Percentiles rank a stretch among this genome's conserved stretches.
Conservation (phyloP, 768 basidiomycete species). For the Crucibulum laeve region DNA sequence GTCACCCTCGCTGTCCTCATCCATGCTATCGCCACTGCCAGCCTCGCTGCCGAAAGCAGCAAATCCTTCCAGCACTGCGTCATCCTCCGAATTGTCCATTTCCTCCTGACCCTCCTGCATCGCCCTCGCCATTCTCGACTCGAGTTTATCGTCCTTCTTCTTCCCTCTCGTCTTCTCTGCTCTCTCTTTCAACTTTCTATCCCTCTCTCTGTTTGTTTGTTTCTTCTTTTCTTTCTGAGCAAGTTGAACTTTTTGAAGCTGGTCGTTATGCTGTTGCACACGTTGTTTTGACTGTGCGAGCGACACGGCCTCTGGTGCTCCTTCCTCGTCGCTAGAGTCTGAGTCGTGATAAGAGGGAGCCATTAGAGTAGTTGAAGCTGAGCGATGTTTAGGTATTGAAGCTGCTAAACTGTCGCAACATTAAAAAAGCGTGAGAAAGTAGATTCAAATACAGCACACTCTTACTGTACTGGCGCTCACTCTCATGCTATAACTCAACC, state of each 20-base stretch:
- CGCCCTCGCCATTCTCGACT: slow-evolving; percentile 33
- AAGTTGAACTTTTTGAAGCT: slow-evolving; percentile 28
- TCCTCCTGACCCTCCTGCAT: slow-evolving; percentile 36
- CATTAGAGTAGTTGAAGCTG: neutral
- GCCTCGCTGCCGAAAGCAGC: too few relatives aligned
- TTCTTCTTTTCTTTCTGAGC: slow-evolving; percentile 37
- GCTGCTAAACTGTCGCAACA: too few relatives aligned
- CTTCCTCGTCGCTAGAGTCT: slow-evolving; percentile 32
- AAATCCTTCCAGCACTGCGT: slow-evolving; percentile 9
- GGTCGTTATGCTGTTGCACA: slow-evolving; percentile 30
- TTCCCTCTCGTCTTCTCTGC: slow-evolving; percentile 22
- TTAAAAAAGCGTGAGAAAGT: too few relatives aligned
- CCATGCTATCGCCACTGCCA: too few relatives aligned
- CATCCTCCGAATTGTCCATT: slow-evolving; percentile 11
- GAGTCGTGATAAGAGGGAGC: slow-evolving; percentile 10
- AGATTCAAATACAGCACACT: too few relatives aligned
- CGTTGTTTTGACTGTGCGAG: slow-evolving; percentile 41
- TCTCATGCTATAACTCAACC: too few relatives aligned
- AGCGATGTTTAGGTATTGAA: too few relatives aligned
- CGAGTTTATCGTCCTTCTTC: slow-evolving; percentile 11
- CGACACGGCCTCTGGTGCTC: slow-evolving; percentile 47
- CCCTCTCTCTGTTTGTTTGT: slow-evolving; percentile 41
- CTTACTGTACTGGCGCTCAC: too few relatives aligned
- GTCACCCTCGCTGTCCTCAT: slow-evolving; percentile 19
- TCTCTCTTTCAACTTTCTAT: slow-evolving; percentile 45